Conservation (phyloP, 2,329 filamentous ascomycete genomes). For the Trichophaea hybrida region DNA sequence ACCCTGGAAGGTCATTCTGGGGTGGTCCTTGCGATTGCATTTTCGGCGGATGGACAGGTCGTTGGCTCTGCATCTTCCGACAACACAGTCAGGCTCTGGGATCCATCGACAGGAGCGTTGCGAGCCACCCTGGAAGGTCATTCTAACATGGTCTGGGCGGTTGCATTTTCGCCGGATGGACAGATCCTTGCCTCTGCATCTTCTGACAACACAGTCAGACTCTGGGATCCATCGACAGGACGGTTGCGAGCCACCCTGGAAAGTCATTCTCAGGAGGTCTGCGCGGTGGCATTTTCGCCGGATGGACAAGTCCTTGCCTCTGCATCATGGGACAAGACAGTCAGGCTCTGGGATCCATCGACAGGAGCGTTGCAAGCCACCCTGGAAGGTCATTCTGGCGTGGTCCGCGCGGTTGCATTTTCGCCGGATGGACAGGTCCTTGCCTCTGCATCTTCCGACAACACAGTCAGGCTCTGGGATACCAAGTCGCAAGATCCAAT, state of each 20-base stretch:
- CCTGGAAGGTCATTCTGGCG: too few species aligned
- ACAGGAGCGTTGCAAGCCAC: too few species aligned
- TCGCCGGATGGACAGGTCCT: too few species aligned
- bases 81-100: constrained; percentile 86
- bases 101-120: constrained; percentile 38
- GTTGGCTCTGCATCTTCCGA: constrained; percentile 75
- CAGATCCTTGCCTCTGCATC: constrained; percentile 55
- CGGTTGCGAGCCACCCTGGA: constrained; percentile 35
- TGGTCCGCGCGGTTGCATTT: too few species aligned
- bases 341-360: too few species aligned
- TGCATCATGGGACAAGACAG: too few species aligned
- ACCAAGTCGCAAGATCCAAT: neutral
- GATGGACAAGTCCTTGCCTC: too few species aligned
- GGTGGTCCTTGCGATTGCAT: constrained; percentile 74
- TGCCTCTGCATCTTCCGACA: too few species aligned
- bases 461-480: constrained; percentile 1
- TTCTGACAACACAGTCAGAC: constrained; percentile 17
- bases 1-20: constrained; percentile 61
- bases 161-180: constrained; percentile 82
- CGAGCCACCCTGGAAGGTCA: constrained; percentile 43
- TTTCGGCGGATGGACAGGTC: constrained; percentile 86
- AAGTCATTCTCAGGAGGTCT: neutral
- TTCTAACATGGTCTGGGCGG: too few species aligned
- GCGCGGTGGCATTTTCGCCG: neutral
- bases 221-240: constrained; percentile 10